Conservation (phyloP, 176 grass and related monocot genomes). For the Phragmites australis region DNA sequence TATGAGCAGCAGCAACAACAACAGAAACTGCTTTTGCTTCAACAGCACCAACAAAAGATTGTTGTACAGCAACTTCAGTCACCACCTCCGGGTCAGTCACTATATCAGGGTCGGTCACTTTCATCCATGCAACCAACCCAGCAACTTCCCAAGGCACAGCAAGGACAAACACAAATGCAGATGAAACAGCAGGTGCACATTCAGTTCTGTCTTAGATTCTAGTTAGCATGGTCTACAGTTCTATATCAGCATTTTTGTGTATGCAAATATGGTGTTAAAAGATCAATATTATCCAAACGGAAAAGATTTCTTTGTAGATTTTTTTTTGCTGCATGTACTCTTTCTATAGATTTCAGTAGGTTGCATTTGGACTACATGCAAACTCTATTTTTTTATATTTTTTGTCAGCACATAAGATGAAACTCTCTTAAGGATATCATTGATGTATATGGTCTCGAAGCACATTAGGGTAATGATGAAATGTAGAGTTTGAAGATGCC, state of each 20-base stretch:
- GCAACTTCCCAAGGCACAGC: slow-evolving; percentile 67
- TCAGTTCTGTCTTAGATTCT: slow-evolving; percentile 46
- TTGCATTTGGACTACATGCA: neutral
- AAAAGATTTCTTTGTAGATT: neutral
- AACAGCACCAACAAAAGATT: slow-evolving; percentile 94
- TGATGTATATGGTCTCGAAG: neutral
- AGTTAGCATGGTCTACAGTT: slow-evolving; percentile 7
- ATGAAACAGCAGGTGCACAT: slow-evolving; percentile 68
- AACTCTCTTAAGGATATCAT: neutral
- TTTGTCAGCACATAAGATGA: neutral
- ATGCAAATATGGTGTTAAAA: neutral
- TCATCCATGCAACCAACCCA: slow-evolving; percentile 56
- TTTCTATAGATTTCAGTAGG: neutral
- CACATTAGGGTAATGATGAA: neutral
- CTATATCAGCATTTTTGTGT: neutral
- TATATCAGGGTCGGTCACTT: slow-evolving; percentile 63
- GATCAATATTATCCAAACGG: slow-evolving; percentile 2
- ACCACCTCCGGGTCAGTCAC: slow-evolving; percentile 60
- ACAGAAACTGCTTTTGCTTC: slow-evolving; percentile 89
- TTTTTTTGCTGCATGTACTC: neutral
- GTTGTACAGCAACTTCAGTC: slow-evolving; percentile 81
- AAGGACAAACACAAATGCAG: slow-evolving; percentile 75
- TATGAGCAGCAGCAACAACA: slow-evolving; percentile 85
- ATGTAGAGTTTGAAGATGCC: neutral
- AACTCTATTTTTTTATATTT: neutral